Evolutionary conservation across 1,139 yeast species (phyloP), one percentile per base, ranked within the genome.

Genomic region (Yamadazyma aaseri): DNA sequence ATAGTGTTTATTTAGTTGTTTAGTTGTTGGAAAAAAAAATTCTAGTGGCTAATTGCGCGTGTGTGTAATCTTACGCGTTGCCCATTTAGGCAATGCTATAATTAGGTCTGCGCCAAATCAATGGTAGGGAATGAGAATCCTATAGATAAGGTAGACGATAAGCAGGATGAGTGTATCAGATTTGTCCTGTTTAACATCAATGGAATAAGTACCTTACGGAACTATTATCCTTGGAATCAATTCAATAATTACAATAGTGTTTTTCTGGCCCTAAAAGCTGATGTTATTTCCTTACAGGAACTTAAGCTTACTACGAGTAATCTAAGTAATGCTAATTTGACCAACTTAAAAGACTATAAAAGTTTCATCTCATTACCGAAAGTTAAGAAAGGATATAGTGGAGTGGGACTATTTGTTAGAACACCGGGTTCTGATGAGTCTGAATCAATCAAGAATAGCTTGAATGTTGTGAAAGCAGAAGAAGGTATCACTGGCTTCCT

Each of bases 401-500:
- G 98, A 0, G 97, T 92, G 2, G 95, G 90, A 0, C 73, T 92
- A 2, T 90, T 86, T 58, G 76, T 90, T 3, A 63, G 89, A 43
- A 53, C 64, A 3, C 80, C 82, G 0, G 42, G 42, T 1, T 55
- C 50, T 0, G 49, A 47, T 6, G 82, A 79, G 23, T 55, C 72
- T 0, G 51, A 50, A 0, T 21, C 42, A n/a, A 44, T 72, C 22
- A 49, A 55, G 45, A 48, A 55, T 21, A 49, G 69, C 10, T 49
- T 82, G 24, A 61, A 71, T 2, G 86, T 87, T 1, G 39, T 73
- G 2, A 77, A 73, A 44, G 96, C 94, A 0, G 98, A 92, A 56
- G 96, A 90, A 54, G 98, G 98, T 0, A 62, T 92, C 9, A 84
- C 96, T 0, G 98, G 97, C 0, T 63, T 66, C 42, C 56, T 87